Conservation (phyloP, 2,329 filamentous ascomycete species). For the Grosmannia penicillata region DNA sequence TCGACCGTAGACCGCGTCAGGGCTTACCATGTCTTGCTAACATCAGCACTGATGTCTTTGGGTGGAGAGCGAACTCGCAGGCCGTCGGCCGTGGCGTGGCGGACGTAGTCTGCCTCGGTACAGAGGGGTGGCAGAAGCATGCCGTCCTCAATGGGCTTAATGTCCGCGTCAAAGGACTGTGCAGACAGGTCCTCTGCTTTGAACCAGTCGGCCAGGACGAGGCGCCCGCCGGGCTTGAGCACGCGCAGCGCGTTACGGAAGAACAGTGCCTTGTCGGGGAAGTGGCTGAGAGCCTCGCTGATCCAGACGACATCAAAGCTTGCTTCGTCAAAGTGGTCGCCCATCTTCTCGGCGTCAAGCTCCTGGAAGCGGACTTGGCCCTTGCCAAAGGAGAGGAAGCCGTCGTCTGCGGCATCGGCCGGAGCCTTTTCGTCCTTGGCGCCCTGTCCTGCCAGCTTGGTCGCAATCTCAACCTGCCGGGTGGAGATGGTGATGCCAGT, state of each 20-base stretch:
- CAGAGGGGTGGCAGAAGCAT: constrained; percentile 45
- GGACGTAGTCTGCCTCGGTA: constrained; percentile 36
- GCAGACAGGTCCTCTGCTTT: constrained; percentile 32
- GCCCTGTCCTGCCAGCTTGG: constrained; percentile 26
- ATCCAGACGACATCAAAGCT: constrained; percentile 47
- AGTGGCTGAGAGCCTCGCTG: constrained; percentile 44
- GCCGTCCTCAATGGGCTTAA: constrained; percentile 45
- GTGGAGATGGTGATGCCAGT: constrained; percentile 46
- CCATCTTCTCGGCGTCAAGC: constrained; percentile 47
- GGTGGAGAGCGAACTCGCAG: constrained; percentile 29
- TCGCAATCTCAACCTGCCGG: constrained; percentile 43
- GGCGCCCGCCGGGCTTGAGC: constrained; percentile 31
- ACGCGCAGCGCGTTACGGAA: constrained; percentile 36
- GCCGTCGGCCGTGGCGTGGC: constrained; percentile 31
- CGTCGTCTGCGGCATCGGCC: constrained; percentile 11
- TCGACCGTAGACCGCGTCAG: not conserved
- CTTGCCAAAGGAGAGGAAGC: constrained; percentile 23
- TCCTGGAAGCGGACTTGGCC: constrained; percentile 40
- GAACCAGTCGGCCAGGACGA: constrained; percentile 49
- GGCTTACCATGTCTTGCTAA: constrained; percentile 44
- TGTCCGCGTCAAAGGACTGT: constrained; percentile 31
- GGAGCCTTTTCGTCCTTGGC: constrained; percentile 4
- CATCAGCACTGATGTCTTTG: constrained; percentile 41
- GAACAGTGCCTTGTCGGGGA: constrained; percentile 43
- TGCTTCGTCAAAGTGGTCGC: constrained; percentile 28